These are phyloP conservation scores for Borovskyia barvae DNA, from an alignment of 208 protist genomes.

Conservation along the genomic window DNA sequence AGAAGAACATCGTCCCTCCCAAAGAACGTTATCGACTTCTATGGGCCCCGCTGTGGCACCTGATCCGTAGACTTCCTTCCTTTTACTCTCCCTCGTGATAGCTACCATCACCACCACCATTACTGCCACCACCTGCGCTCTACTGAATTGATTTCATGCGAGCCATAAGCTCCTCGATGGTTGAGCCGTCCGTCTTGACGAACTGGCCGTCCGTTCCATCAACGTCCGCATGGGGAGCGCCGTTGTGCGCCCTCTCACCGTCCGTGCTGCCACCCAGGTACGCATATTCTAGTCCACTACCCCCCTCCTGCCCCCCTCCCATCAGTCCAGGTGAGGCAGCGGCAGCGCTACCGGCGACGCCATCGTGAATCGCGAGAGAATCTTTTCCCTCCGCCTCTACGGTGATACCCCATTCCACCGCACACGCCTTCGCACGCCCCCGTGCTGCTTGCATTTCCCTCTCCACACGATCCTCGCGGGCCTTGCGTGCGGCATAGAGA, in stretches of 20 bases:
- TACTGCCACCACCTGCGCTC: too few species aligned
- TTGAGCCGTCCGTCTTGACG: constrained; percentile 23
- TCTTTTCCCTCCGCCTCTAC: constrained; percentile 43
- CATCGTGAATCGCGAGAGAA: constrained; percentile 17
- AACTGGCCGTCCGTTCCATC: constrained; percentile 4
- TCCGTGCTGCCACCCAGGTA: constrained; percentile 13
- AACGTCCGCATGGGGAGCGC: neutral
- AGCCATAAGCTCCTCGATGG: constrained; percentile 69
- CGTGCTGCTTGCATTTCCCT: constrained; percentile 33
- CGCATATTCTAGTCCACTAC: constrained; percentile 40
- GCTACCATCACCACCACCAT: too few species aligned
- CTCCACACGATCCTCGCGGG: constrained; percentile 38
- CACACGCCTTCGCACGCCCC: constrained; percentile 45
- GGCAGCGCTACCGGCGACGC: neutral
- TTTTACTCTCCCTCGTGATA: too few species aligned
- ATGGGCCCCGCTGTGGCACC: too few species aligned
- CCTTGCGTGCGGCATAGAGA: constrained; percentile 45
- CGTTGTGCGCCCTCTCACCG: neutral
- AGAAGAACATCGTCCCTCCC: too few species aligned
- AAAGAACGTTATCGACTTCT: too few species aligned
- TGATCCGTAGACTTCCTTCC: too few species aligned
- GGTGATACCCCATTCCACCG: constrained; percentile 82
- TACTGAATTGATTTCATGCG: constrained; percentile 59
- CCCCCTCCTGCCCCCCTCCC: neutral
- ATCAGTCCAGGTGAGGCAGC: neutral